A percentile compares a stretch with the other conserved stretches of the same genome.
phyloP scores from a whole-genome alignment of 2,329 filamentous ascomycete genomes.

The Orbilia ellipsospora region DNA sequence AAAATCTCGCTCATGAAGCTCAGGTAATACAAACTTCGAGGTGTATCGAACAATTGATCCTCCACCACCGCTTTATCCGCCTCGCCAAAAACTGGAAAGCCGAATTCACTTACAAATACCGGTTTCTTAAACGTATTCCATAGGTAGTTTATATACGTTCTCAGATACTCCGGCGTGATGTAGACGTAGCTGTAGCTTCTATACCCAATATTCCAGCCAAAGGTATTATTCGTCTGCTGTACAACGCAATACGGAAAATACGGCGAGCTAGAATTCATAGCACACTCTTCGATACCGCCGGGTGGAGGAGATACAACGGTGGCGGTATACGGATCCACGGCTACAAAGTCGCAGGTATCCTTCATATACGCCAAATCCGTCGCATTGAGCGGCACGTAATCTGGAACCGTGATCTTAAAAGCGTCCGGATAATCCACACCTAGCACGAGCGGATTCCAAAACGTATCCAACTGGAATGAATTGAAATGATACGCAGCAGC shows the following conservation, averaged over 20 bases:
- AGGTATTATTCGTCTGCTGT: slow-evolving; percentile 64
- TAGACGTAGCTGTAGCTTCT: slow-evolving; percentile 70
- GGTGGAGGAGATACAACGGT: slow-evolving; percentile 67
- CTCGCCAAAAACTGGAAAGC: slow-evolving; percentile 69
- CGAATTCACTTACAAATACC: slow-evolving; percentile 69
- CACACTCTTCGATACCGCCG: slow-evolving; percentile 66
- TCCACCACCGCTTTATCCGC: slow-evolving; percentile 63
- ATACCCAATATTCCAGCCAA: slow-evolving; percentile 72
- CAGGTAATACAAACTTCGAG: slow-evolving; percentile 69
- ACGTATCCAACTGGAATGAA: slow-evolving; percentile 21
- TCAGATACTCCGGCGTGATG: slow-evolving; percentile 70
- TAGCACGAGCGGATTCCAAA: slow-evolving; percentile 29
- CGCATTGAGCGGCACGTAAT: slow-evolving; percentile 15
- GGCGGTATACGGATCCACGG: slow-evolving; percentile 71
- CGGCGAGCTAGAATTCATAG: slow-evolving; percentile 64
- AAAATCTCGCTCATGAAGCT: slow-evolving; percentile 69
- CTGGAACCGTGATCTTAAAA: slow-evolving; percentile 20
- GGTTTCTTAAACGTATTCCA: slow-evolving; percentile 70
- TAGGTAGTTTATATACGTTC: slow-evolving; percentile 69
- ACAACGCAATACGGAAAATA: slow-evolving; percentile 69
- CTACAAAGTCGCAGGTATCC: slow-evolving; percentile 66
- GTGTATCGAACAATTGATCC: slow-evolving; percentile 69
- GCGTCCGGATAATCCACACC: slow-evolving; percentile 19
- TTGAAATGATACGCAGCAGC: slow-evolving; percentile 30
- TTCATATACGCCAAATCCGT: slow-evolving; percentile 27